Base-by-base conservation (phyloP, 129 eudicot species). In the Gnaphalium uliginosum region DNA sequence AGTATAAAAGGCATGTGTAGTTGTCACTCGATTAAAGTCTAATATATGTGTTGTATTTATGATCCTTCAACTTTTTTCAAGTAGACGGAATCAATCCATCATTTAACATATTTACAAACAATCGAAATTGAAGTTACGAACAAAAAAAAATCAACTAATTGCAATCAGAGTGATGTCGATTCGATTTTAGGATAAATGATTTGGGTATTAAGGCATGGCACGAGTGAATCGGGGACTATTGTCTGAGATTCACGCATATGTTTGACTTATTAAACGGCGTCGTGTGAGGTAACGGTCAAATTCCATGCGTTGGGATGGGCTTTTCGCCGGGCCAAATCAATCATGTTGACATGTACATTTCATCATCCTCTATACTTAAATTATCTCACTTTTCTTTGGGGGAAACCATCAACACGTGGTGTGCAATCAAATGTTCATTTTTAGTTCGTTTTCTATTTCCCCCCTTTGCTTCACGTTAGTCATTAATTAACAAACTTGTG, bases 341-440 rank as follows among this genome's bases (percentile, higher is more conserved):
- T 73, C 83, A 73, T 80, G 65, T 73, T 66, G 79, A 73, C 37
- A 80, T 73, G 57, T 73, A 80, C 79, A 58, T 69, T 80, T 80
- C 79, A 80, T 56, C 83, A 66, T 80, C 83, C 79, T 56, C 57
- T 37, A 41, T 65, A 72, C 32, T 79, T 33, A 29, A 1, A 70
- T 62, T 3, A 50, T 22, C 19, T 60, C 76, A 29, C 76, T 60
- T 77, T 37, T 79, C 83, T 72, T 79, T 73, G 54, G 66, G 79
- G 63, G 9, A 79, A 72, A 65, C 73, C 68, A 66, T 79, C 69
- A 56, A 41, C 83, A 79, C 78, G 74, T 79, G 83, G 21, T 66
- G 41, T 80, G 75, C 79, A 66, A 73, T 73, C 58, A 65, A 72
- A 72, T 56, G 4, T 10, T 3, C 14, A 19, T 62, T 24, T 69